phyloP scores from a whole-genome alignment of 805 yeast genomes.

The Hemisphaericaspora nanyangensis region DNA sequence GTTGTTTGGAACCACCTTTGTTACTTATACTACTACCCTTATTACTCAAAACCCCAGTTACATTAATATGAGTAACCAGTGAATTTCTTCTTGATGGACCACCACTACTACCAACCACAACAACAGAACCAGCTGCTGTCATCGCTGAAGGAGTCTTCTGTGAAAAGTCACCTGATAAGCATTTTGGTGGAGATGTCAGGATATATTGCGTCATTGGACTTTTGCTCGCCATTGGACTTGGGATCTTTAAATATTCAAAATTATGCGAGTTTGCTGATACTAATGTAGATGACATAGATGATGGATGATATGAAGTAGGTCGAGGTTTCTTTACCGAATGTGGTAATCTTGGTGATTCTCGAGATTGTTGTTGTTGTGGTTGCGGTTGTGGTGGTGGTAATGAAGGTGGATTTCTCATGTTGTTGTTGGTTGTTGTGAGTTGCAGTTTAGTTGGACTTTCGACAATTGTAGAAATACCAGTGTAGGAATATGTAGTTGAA shows the following conservation, averaged over 20 bases:
- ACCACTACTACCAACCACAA: no score
- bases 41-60: conserved; percentile 38
- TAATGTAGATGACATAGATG: conserved; percentile 36
- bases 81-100: conserved; percentile 30
- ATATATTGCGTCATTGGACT: conserved; percentile 31
- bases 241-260: conserved; percentile 32
- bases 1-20: conserved; percentile 21
- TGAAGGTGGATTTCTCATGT: background rate
- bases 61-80: conserved; percentile 41
- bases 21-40: conserved; percentile 13
- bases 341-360: conserved; percentile 34
- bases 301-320: conserved; percentile 83
- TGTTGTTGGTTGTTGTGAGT: background rate
- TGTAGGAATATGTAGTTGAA: conserved; percentile 28
- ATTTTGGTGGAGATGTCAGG: conserved; percentile 37
- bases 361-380: conserved; percentile 8
- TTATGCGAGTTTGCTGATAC: conserved; percentile 14
- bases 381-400: background rate
- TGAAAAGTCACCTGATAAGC: conserved; percentile 16
- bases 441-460: conserved; percentile 36
- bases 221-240: conserved; percentile 23
- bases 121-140: no score
- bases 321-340: conserved; percentile 59
- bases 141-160: background rate
- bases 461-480: conserved; percentile 42